Base-by-base conservation (phyloP, 768 basidiomycete genomes). In the Terana coerulea region DNA sequence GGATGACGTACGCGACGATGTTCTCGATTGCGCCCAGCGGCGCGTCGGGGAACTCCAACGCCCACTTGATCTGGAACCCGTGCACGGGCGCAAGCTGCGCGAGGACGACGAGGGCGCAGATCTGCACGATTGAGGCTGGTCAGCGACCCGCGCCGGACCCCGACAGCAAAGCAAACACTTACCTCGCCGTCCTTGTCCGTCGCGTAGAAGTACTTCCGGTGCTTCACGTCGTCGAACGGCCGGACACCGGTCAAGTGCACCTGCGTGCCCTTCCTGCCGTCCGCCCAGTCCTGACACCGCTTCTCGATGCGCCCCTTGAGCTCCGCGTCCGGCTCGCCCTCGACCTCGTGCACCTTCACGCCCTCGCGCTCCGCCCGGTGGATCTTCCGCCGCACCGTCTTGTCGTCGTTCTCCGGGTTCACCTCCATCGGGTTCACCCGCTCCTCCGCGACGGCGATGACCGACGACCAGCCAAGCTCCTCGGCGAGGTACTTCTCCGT, bases 381-480 rank as follows among this genome's bases (percentile, higher is more conserved):
- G 21, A 83, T 67, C 63, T 86, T 86, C 66, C 81, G 78, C 65
- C 79, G 78, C 57, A 84, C 63, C 49, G 80, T 79, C 63, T 82
- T 83, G 53, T 80, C 74, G 52, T 72, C 68, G 52, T 69, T 59
- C 21, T 70, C 73, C 0, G 81, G 76, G 47, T 80, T 72, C 11
- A 81, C 67, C 31, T 78, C 69, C 45, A 68, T 64, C 2, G 75
- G 68, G 53, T 75, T 70, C 21, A 74, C 51, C n/a, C 73, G 67
- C 51, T 84, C 82, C 59, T 86, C 84, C 44, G 79, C 78, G 43
- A 86, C 82, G 51, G 81, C 85, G 45, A 75, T 74, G 36, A 87
- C 71, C 3, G 77, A 75, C 48, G 75, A 73, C 86, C 84, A 87
- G 0, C 72, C 69, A 55, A 78, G 73, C 33, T 75, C 71, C 6